Percentiles rank a stretch among this genome's conserved stretches.
Conservation (phyloP, 306 rosid species). For the Castanospermum australe region DNA sequence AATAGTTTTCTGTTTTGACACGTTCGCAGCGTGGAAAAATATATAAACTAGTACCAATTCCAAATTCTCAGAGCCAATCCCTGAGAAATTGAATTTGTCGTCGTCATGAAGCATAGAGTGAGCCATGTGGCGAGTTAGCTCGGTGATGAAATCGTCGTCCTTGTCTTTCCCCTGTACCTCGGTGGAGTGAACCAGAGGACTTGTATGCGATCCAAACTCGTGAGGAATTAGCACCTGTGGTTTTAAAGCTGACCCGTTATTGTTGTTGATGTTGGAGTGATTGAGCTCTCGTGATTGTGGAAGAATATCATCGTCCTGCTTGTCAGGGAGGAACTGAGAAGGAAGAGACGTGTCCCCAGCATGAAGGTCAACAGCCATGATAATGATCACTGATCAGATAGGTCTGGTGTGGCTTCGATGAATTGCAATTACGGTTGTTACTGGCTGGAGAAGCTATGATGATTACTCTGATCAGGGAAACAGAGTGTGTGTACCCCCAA, state of each 20-base stretch:
- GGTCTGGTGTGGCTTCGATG: constrained; percentile 15
- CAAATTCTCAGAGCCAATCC: constrained; percentile 24
- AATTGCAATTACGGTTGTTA: constrained; percentile 2
- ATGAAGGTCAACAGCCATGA: constrained; percentile 55
- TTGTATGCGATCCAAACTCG: not conserved
- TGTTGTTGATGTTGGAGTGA: not conserved
- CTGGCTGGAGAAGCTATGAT: not conserved
- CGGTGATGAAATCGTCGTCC: constrained; percentile 44
- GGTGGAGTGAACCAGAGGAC: not conserved
- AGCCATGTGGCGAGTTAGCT: constrained; percentile 59
- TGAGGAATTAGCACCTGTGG: not conserved
- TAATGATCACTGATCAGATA: not conserved
- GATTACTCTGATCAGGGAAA: not conserved
- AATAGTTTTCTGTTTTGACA: not conserved
- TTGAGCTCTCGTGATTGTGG: not conserved
- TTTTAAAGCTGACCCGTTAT: not conserved
- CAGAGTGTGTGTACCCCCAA: not conserved
- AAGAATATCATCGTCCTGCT: not conserved
- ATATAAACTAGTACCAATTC: constrained; percentile 31
- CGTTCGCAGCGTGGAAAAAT: not conserved
- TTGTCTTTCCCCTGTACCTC: not conserved
- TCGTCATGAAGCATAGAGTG: constrained; percentile 51
- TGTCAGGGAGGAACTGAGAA: constrained; percentile 26
- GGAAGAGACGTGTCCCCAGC: constrained; percentile 29
- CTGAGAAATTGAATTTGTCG: not conserved